These are phyloP conservation scores for Suillus brevipes DNA, from an alignment of 768 basidiomycete genomes.

Conservation along the genomic window DNA sequence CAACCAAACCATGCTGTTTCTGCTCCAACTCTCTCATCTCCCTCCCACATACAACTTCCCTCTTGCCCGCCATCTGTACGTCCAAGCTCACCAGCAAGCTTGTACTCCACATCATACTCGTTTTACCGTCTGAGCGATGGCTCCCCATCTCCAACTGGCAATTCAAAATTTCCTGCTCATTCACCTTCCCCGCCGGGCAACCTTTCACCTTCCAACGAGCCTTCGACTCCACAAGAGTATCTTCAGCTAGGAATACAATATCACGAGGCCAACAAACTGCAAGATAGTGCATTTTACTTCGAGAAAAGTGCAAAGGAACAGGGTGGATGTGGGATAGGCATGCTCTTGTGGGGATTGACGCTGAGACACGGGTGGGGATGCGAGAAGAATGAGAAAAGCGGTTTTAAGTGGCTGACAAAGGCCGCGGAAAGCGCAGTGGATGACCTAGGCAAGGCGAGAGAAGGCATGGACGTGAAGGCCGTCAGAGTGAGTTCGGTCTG, in stretches of 20 bases:
- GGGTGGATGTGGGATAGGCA: slow-evolving; percentile 85
- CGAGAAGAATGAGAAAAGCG: slow-evolving; percentile 72
- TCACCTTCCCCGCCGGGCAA: slow-evolving; percentile 21
- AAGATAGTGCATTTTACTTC: slow-evolving; percentile 70
- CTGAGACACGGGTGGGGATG: slow-evolving; percentile 90
- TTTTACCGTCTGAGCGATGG: slow-evolving; percentile 59
- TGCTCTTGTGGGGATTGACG: slow-evolving; percentile 90
- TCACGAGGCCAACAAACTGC: slow-evolving; percentile 72
- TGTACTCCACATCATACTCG: slow-evolving; percentile 64
- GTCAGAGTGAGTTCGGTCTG: slow-evolving; percentile 46
- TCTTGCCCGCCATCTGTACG: slow-evolving; percentile 39
- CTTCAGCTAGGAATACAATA: slow-evolving; percentile 76
- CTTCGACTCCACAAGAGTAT: slow-evolving; percentile 59
- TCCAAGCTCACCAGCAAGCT: slow-evolving; percentile 37
- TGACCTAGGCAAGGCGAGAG: slow-evolving; percentile 67
- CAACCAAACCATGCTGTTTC: slow-evolving; percentile 19
- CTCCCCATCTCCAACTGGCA: slow-evolving; percentile 44
- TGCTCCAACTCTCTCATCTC: slow-evolving; percentile 17
- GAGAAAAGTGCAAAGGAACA: slow-evolving; percentile 71
- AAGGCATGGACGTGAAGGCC: slow-evolving; percentile 51
- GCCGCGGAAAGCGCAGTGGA: slow-evolving; percentile 81
- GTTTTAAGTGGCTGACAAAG: slow-evolving; percentile 79
- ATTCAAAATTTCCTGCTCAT: slow-evolving; percentile 7
- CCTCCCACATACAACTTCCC: slow-evolving; percentile 20
- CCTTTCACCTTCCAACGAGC: slow-evolving; percentile 20